phyloP scores from a whole-genome alignment of 2,329 filamentous ascomycete genomes.

The Penicillium psychrosexuale region DNA sequence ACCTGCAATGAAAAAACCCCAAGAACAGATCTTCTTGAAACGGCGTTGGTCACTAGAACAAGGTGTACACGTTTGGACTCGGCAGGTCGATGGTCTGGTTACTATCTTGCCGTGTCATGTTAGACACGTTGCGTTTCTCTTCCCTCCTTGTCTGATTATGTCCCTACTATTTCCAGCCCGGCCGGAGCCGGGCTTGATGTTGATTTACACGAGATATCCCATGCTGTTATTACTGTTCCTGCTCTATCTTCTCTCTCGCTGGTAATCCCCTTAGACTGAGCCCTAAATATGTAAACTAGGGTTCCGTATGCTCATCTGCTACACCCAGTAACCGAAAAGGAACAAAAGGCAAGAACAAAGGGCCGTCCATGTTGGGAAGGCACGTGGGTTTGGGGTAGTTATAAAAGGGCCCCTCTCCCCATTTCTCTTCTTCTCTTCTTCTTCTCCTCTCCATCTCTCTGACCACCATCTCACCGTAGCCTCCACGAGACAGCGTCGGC shows the following conservation, averaged over 20 bases:
- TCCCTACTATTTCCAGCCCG: background rate
- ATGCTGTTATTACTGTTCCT: constrained; percentile 15
- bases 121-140: background rate
- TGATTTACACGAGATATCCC: constrained; percentile 21
- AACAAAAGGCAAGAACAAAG: background rate
- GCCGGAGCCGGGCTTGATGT: constrained; percentile 4
- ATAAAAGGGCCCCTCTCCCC: background rate
- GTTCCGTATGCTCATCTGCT: background rate
- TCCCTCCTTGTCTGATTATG: constrained; percentile 12
- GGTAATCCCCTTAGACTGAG: too few relatives aligned
- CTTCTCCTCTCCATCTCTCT: background rate
- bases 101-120: background rate
- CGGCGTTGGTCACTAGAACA: constrained; percentile 14
- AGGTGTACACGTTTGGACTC: background rate
- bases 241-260: background rate
- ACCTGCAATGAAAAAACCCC: background rate
- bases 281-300: background rate
- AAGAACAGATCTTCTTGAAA: background rate
- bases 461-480: background rate
- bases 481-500: background rate
- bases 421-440: background rate
- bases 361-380: background rate
- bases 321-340: background rate
- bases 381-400: background rate
- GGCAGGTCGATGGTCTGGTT: constrained; percentile 11